A percentile compares a stretch with the other conserved stretches of the same genome.
These are phyloP conservation scores for Dysphania ambrosioides DNA, from an alignment of 148 eudicot genomes.

Conservation along the genomic window DNA sequence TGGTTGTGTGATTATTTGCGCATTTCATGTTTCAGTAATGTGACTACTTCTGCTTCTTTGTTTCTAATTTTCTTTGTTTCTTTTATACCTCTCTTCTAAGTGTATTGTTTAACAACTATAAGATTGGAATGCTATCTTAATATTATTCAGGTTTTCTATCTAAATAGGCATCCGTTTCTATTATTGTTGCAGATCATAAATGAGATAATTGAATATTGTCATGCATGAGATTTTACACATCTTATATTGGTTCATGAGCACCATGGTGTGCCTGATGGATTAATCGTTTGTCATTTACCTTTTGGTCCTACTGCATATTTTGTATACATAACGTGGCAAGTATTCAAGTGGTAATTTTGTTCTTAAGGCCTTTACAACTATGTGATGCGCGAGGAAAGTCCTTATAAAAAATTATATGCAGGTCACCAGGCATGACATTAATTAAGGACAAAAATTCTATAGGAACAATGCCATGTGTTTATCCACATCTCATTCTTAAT, in stretches of 20 bases:
- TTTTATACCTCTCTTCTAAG: neutral
- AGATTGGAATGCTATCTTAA: neutral
- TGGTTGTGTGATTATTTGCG: neutral
- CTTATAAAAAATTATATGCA: slow-evolving; percentile 27
- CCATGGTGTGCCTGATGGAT: slow-evolving; percentile 95
- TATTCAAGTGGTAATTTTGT: slow-evolving; percentile 18
- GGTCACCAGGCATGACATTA: slow-evolving; percentile 96
- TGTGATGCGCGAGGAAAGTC: neutral
- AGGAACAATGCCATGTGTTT: slow-evolving; percentile 92
- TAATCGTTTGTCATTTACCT: slow-evolving; percentile 83
- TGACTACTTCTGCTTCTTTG: neutral
- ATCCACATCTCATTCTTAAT: slow-evolving; percentile 79
- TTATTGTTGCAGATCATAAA: slow-evolving; percentile 51
- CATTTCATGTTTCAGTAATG: neutral
- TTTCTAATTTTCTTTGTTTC: neutral
- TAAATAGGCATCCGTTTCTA: neutral
- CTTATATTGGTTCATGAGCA: slow-evolving; percentile 89
- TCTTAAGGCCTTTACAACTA: slow-evolving; percentile 5
- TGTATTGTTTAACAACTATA: neutral
- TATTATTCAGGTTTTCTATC: neutral
- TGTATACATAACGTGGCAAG: slow-evolving; percentile 87
- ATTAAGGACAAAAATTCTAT: slow-evolving; percentile 86
- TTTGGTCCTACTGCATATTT: slow-evolving; percentile 98
- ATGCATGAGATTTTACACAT: slow-evolving; percentile 81
- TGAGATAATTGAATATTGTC: slow-evolving; percentile 87